Base-by-base conservation (phyloP, 2,329 filamentous ascomycete species). In the Colletotrichum navitas region DNA sequence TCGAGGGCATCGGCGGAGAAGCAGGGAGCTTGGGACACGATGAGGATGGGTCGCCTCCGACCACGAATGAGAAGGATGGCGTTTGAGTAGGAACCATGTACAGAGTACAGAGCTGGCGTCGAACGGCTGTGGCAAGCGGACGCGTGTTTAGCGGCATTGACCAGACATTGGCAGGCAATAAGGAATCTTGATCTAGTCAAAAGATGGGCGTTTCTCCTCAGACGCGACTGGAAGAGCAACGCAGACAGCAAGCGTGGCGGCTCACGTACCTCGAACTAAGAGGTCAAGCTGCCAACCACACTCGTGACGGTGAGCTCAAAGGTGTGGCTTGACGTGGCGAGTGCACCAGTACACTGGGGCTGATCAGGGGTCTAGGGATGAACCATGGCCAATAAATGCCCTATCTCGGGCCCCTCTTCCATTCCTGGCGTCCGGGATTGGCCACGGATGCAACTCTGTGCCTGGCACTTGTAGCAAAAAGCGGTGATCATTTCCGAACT, bases 241-340 rank as follows among this genome's bases (percentile, higher is more conserved):
- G 21, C 16, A 26, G 29, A 29, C 39, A 59, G 8, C 36, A 45
- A 32, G 24, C 36, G 14, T 21, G 26, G 55, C 18, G 26, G 24
- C 55, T 43, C 14, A 18, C 39, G 11, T 21, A 32, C n/a, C 56
- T 29, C 12, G 24, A 12, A 11, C 24, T 32, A 8, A 26, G 26
- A 26, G 24, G 24, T 12, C 47, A 51, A 51, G 39, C 36, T 43
- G 36, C n/a, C 8, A 36, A 59, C 36, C 39, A 59, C 24, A 26
- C 26, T 8, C 6, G 39, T 26, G 63, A 49, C 51, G 41, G 56
- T 49, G 29, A 43, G 41, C 24, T 56, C 7, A 36, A 55, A 39
- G 52, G 39, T 68, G 68, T 71, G 68, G 68, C 68, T 71, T 63
- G 59, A 56, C 61, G 65, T 68, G 68, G 68, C 68, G 67, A 68